phyloP scores from a whole-genome alignment of 768 basidiomycete genomes.

The Serpula lacrymans region DNA sequence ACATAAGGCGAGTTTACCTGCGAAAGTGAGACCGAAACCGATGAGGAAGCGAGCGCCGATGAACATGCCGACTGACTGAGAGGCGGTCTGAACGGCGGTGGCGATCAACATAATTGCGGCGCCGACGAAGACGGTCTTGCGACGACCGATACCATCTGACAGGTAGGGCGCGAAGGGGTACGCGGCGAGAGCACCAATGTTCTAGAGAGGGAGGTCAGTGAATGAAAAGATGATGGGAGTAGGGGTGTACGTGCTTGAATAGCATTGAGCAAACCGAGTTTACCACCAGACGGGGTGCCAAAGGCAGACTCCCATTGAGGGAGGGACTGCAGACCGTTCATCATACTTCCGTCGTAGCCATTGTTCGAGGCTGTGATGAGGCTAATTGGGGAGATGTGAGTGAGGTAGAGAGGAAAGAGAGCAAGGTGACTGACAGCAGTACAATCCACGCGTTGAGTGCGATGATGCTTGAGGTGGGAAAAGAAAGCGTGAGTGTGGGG shows the following conservation, averaged over 20 bases:
- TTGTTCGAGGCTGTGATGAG: slow-evolving; percentile 75
- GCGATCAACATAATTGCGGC: slow-evolving; percentile 69
- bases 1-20: slow-evolving; percentile 34
- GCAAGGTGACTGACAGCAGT: slow-evolving; percentile 46
- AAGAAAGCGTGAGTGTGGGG: not conserved
- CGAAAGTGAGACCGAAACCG: slow-evolving; percentile 75
- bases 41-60: slow-evolving; percentile 78
- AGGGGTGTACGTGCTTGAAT: slow-evolving; percentile 52
- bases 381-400: slow-evolving; percentile 25
- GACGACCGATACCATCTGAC: slow-evolving; percentile 70
- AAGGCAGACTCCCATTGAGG: slow-evolving; percentile 63
- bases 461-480: slow-evolving; percentile 43
- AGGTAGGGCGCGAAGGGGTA: slow-evolving; percentile 71
- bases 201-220: slow-evolving; percentile 35
- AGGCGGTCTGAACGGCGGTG: slow-evolving; percentile 64
- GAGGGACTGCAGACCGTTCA: slow-evolving; percentile 76
- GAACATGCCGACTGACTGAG: slow-evolving; percentile 75
- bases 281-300: slow-evolving; percentile 50
- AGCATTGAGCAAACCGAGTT: slow-evolving; percentile 67
- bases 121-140: slow-evolving; percentile 62
- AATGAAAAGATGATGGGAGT: not conserved
- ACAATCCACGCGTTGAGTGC: slow-evolving; percentile 67
- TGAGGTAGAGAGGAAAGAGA: slow-evolving; percentile 1
- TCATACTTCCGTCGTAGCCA: slow-evolving; percentile 76
- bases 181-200: slow-evolving; percentile 64